Evolutionary conservation across 352 stramenopile genomes (phyloP), one percentile per base, ranked within the genome.

Genomic region (Globisporangium megalacanthum): DNA sequence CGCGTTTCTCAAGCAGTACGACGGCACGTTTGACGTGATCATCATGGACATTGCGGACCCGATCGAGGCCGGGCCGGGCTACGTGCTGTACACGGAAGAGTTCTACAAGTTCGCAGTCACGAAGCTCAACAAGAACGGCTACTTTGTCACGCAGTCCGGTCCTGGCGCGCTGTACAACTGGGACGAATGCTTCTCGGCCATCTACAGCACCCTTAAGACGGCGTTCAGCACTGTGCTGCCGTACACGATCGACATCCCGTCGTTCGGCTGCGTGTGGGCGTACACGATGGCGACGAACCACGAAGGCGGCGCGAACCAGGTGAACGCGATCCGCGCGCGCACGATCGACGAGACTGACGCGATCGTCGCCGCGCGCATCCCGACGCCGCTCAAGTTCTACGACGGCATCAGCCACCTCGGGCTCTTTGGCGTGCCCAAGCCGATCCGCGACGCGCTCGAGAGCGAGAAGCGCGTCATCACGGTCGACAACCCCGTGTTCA

Each of bases 1-100:
- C 60, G 74, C 80, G 44, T 97, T 96, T 62, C 73, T 97, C 48
- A 89, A 91, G 66, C 59, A 87, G 63, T 88, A 91, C 66, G 77
- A 85, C 33, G 75, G 74, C 63, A 86, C 71, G 36, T 89, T 92
- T 59, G 95, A 99, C 66, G 88, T 98, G 14, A 96, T 98, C 59
- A 96, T 98, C 73, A 97, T 98, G 85, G 95, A 98, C 69, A 98
- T 98, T 60, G 89, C 85, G 29, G 89, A 97, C 72, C 88, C 89
- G 45, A 96, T 97, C 55, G 92, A 98, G 69, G 94, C 92, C 36
- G 95, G 95, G 45, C 95, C 94, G 29, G 94, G 91, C 20, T 95
- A 97, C 68, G 80, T 90, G 64, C 71, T 90, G 6, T 88, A 88
- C 69, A 86, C 75, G 29, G 77, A 85, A 50, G 79, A 89, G 65